phyloP scores from a whole-genome alignment of 2,329 filamentous ascomycete species.

The Colletotrichum sp. region DNA sequence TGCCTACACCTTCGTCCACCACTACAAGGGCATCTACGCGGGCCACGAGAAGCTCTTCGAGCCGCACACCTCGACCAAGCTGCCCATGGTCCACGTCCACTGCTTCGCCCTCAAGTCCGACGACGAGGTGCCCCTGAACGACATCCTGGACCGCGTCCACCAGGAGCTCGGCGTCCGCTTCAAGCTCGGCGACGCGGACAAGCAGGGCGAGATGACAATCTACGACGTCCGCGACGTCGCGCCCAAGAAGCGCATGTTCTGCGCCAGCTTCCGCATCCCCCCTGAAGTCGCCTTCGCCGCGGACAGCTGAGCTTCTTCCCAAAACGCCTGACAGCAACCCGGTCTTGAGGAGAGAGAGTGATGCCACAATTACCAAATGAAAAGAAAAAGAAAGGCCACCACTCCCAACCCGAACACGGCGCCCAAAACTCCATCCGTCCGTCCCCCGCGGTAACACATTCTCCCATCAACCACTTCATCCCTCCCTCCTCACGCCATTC shows the following conservation, averaged over 20 bases:
- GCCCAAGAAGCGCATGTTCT: constrained; percentile 96
- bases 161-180: constrained; percentile 45
- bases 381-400: not conserved
- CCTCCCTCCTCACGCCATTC: not conserved
- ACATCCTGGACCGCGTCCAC: constrained; percentile 46
- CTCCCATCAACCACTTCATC: not conserved
- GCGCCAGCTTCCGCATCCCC: constrained; percentile 88
- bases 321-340: not conserved
- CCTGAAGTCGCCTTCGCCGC: constrained; percentile 77
- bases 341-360: not conserved
- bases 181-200: constrained; percentile 48
- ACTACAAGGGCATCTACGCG: constrained; percentile 82
- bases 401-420: not conserved
- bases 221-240: constrained; percentile 84
- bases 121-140: constrained; percentile 67
- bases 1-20: constrained; percentile 79
- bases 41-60: constrained; percentile 69
- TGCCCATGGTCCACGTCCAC: constrained; percentile 92
- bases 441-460: not conserved
- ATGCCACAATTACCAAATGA: not conserved
- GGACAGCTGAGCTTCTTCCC: not conserved
- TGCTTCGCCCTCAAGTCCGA: constrained; percentile 88
- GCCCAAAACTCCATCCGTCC: not conserved
- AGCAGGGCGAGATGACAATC: constrained; percentile 57
- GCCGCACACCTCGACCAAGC: constrained; percentile 58